A percentile compares a stretch with the other conserved stretches of the same genome.
phyloP scores from a whole-genome alignment of 179 eudicot genomes.

The Beta macrorhiza region DNA sequence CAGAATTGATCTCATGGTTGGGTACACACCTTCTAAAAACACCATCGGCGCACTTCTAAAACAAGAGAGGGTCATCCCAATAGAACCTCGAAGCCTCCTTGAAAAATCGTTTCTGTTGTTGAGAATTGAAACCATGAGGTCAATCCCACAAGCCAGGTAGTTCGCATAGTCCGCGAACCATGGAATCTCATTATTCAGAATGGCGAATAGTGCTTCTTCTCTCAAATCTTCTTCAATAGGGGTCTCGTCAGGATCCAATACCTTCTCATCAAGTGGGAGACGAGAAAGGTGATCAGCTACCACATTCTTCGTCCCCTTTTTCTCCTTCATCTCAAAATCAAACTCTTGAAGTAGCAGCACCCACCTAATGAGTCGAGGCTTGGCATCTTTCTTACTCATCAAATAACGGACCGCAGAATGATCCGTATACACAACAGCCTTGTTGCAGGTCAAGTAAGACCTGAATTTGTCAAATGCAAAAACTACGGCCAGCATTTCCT shows the following conservation, averaged over 20 bases:
- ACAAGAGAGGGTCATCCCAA: neutral
- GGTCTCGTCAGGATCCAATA: too few species aligned
- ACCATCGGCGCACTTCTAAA: neutral
- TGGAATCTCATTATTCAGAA: neutral
- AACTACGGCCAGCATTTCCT: neutral
- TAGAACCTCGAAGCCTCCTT: neutral
- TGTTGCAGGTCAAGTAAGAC: neutral
- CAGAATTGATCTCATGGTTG: too few species aligned
- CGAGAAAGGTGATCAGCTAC: neutral
- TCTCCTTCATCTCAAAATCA: neutral
- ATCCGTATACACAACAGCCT: neutral
- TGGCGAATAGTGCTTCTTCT: neutral
- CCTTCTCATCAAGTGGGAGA: neutral
- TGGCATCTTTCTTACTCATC: neutral
- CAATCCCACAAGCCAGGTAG: neutral
- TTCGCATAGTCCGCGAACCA: conserved; percentile 2
- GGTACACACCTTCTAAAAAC: too few species aligned
- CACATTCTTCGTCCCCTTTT: neutral
- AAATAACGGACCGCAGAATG: neutral
- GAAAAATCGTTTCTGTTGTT: neutral
- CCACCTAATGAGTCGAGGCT: neutral
- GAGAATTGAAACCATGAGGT: neutral
- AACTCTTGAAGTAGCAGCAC: neutral
- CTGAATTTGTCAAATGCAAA: neutral
- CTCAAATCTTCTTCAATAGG: neutral